Evolutionary conservation across 2,329 filamentous ascomycete genomes (phyloP).

Genomic region (Cadophora luteo-olivacea): DNA sequence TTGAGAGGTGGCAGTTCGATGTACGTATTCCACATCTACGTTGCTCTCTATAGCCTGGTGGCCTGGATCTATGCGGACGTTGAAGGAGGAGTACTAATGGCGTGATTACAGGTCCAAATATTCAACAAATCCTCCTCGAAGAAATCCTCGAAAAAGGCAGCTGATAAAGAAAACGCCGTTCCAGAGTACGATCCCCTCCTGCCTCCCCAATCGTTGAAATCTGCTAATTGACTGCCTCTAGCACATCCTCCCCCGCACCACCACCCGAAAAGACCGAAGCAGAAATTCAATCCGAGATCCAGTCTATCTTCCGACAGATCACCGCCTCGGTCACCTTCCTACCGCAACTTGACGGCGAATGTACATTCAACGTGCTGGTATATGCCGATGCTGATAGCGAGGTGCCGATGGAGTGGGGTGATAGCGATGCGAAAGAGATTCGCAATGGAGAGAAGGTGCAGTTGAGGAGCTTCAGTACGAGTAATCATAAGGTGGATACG

Average conservation of each 20-base stretch:
- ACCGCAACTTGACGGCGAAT: conserved; percentile 90
- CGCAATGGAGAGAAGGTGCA: conserved; percentile 92
- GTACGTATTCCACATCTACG: conserved; percentile 53
- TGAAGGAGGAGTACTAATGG: too few relatives aligned
- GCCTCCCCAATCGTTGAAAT: too few relatives aligned
- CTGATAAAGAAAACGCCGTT: conserved; percentile 74
- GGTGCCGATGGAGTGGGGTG: conserved; percentile 97
- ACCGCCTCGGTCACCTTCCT: conserved; percentile 97
- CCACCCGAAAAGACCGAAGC: conserved; percentile 81
- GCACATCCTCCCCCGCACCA: conserved; percentile 45
- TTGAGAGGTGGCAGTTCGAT: conserved; percentile 98
- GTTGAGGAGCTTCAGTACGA: conserved; percentile 93
- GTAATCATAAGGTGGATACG: conserved; percentile 92
- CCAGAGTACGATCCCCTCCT: conserved; percentile 47
- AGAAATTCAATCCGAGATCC: conserved; percentile 95
- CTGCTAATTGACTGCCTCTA: too few relatives aligned
- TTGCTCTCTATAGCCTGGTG: not conserved
- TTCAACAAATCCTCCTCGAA: conserved; percentile 54
- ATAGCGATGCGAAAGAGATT: conserved; percentile 98
- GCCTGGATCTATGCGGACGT: too few relatives aligned
- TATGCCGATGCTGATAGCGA: conserved; percentile 97
- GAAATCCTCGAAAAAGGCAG: conserved; percentile 54
- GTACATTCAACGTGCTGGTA: conserved; percentile 98
- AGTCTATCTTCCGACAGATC: conserved; percentile 96
- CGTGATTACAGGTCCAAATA: conserved; percentile 59